Evolutionary conservation across 768 basidiomycete genomes (phyloP).

Genomic region (Cyclocybe aegerita): DNA sequence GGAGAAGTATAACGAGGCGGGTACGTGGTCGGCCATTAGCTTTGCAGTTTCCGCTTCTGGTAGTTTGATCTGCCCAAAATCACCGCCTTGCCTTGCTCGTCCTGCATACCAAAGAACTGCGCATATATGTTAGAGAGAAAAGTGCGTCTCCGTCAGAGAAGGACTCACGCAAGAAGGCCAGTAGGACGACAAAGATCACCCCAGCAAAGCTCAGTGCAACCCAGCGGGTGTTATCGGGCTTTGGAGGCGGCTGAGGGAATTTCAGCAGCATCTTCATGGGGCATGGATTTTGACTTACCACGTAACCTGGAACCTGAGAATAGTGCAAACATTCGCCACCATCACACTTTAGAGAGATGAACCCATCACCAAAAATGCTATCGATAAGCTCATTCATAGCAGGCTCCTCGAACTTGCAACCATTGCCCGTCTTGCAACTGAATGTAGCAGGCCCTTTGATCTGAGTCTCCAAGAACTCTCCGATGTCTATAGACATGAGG

Average conservation of each 20-base stretch:
- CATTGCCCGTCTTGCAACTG: slow-evolving; percentile 66
- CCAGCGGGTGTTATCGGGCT: slow-evolving; percentile 81
- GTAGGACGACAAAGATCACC: slow-evolving; percentile 72
- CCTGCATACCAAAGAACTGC: slow-evolving; percentile 90
- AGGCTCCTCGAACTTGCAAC: slow-evolving; percentile 91
- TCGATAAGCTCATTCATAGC: slow-evolving; percentile 96
- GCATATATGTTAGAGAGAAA: background rate
- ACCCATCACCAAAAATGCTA: slow-evolving; percentile 88
- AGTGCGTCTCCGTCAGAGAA: background rate
- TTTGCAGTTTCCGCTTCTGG: slow-evolving; percentile 81
- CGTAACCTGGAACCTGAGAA: slow-evolving; percentile 74
- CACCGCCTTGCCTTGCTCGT: slow-evolving; percentile 61
- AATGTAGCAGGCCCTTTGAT: slow-evolving; percentile 92
- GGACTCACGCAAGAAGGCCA: slow-evolving; percentile 57
- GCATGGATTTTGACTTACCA: slow-evolving; percentile 9
- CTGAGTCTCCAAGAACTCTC: slow-evolving; percentile 86
- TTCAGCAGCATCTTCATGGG: background rate
- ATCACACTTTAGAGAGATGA: slow-evolving; percentile 83
- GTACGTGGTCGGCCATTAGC: slow-evolving; percentile 93
- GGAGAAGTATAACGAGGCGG: slow-evolving; percentile 90
- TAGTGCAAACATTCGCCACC: slow-evolving; percentile 94
- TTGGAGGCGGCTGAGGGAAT: slow-evolving; percentile 58
- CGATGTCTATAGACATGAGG: slow-evolving; percentile 65
- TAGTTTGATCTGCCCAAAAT: slow-evolving; percentile 71
- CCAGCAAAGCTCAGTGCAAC: slow-evolving; percentile 82